A percentile compares a stretch with the other conserved stretches of the same genome.
These are phyloP conservation scores for Penicillium psychrofluorescens DNA, from an alignment of 495 filamentous ascomycete species.

Conservation along the genomic window DNA sequence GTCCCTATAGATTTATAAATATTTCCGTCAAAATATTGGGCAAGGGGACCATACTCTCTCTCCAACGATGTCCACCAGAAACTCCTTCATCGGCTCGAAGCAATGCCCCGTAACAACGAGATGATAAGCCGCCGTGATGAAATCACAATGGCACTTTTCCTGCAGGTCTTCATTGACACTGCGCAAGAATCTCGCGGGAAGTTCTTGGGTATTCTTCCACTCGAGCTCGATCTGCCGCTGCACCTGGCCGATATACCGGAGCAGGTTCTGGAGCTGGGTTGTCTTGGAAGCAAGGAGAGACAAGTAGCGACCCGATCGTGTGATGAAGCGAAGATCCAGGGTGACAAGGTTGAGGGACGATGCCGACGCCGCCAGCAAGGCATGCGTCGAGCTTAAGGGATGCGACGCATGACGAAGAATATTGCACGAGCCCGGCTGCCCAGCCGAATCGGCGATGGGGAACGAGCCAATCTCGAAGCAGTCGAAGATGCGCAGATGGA, in stretches of 20 bases:
- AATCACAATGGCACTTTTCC: constrained; percentile 52
- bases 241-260: constrained; percentile 73
- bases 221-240: constrained; percentile 67
- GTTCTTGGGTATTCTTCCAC: constrained; percentile 75
- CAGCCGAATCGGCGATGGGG: constrained; percentile 22
- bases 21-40: no score
- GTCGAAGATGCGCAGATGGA: constrained; percentile 83
- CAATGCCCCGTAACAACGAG: constrained; percentile 80
- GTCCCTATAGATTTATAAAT: constrained; percentile 48
- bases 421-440: constrained; percentile 9
- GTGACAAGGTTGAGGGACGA: constrained; percentile 56
- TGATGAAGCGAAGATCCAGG: constrained; percentile 75
- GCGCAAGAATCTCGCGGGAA: constrained; percentile 67
- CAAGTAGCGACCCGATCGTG: constrained; percentile 69
- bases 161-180: constrained; percentile 61
- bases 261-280: constrained; percentile 75
- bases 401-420: constrained; percentile 60
- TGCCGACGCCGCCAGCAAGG: constrained; percentile 50
- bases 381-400: constrained; percentile 66
- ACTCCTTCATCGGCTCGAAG: constrained; percentile 69
- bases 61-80: constrained; percentile 78
- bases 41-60: constrained; percentile 56
- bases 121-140: constrained; percentile 76
- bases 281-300: constrained; percentile 80
- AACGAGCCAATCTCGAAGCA: constrained; percentile 78